A percentile compares a stretch with the other conserved stretches of the same genome.
Conservation (phyloP, 768 basidiomycete species). For the Lentinula edodes region DNA sequence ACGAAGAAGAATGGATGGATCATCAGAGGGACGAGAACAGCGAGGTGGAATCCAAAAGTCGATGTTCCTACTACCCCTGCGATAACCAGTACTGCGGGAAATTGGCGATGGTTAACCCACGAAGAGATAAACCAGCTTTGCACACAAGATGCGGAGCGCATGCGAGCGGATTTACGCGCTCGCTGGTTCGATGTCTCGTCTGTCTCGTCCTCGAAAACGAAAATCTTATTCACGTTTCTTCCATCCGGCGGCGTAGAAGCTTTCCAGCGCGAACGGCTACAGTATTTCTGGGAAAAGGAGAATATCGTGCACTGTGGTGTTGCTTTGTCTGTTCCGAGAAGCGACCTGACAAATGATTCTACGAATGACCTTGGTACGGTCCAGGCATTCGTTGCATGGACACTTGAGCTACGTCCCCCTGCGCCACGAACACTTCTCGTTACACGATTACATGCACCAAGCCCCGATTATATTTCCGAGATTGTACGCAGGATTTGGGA, state of each 20-base stretch:
- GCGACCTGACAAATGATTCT: not conserved
- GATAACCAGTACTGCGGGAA: constrained; percentile 6
- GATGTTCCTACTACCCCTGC: not conserved
- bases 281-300: constrained; percentile 5
- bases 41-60: constrained; percentile 30
- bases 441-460: constrained; percentile 30
- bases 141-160: constrained; percentile 30
- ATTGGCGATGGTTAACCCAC: constrained; percentile 32
- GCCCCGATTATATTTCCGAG: constrained; percentile 22
- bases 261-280: constrained; percentile 29
- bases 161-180: constrained; percentile 24
- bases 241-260: constrained; percentile 44
- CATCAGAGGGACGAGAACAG: constrained; percentile 27
- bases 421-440: constrained; percentile 32
- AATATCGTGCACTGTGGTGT: constrained; percentile 3
- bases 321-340: not conserved
- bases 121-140: constrained; percentile 30
- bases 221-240: constrained; percentile 24
- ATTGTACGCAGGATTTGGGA: constrained; percentile 29
- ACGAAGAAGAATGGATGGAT: constrained; percentile 36
- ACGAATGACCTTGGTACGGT: not conserved
- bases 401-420: constrained; percentile 28
- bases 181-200: constrained; percentile 13
- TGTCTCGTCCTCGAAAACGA: constrained; percentile 4
- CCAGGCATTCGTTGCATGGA: constrained; percentile 37